Conservation (phyloP, 176 grass and related monocot species). For the Echinochloa phyllopogon region DNA sequence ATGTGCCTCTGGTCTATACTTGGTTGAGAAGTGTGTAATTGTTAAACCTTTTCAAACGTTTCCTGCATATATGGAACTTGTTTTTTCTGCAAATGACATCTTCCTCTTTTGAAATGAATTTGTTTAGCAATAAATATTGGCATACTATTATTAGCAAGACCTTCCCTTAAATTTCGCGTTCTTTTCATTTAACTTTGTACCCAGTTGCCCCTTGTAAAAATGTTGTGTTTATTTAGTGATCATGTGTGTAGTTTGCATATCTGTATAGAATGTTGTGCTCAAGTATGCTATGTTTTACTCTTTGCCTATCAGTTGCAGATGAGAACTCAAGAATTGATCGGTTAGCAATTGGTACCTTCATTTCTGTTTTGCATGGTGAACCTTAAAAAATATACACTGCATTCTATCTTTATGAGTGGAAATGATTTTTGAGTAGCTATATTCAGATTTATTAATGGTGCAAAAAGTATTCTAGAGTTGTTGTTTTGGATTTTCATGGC, state of each 20-base stretch:
- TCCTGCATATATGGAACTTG: constrained; percentile 28
- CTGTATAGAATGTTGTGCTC: constrained; percentile 12
- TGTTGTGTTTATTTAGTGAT: neutral
- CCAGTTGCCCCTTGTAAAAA: neutral
- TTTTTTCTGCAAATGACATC: constrained; percentile 23
- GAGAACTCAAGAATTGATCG: constrained; percentile 14
- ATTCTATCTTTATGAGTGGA: constrained; percentile 38
- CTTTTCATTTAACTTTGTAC: constrained; percentile 13
- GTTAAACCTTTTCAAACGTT: constrained; percentile 24
- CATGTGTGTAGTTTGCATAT: constrained; percentile 20
- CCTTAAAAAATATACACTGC: constrained; percentile 25
- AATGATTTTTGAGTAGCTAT: constrained; percentile 34
- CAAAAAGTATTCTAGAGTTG: constrained; percentile 28
- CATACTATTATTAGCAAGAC: constrained; percentile 4
- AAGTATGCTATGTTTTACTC: constrained; percentile 27
- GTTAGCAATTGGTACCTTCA: constrained; percentile 23
- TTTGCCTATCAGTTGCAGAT: constrained; percentile 36
- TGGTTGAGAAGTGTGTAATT: constrained; percentile 20
- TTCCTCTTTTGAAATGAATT: constrained; percentile 30
- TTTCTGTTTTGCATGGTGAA: constrained; percentile 39
- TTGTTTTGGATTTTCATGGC: constrained; percentile 54
- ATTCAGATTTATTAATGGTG: constrained; percentile 42
- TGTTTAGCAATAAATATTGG: neutral
- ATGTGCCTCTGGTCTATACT: constrained; percentile 16
- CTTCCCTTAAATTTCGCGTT: constrained; percentile 13